Base-by-base conservation (phyloP, 164 flowering plant genomes). In the Santalum album region DNA sequence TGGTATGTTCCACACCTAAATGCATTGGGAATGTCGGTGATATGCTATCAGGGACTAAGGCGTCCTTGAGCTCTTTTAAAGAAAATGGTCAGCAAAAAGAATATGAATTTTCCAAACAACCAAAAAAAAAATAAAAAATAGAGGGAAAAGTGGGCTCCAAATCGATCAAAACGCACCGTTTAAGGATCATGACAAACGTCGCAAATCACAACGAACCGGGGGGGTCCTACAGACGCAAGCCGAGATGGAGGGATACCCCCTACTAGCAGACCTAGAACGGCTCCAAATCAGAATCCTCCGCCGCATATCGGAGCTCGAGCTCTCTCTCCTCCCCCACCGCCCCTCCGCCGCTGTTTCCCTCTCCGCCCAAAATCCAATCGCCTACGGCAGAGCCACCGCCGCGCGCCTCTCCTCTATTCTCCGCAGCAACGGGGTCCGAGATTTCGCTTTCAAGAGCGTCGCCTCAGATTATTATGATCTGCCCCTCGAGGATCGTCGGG, bases 381-480 rank as follows among this genome's bases (percentile, higher is more conserved):
- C n/a, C 36, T 14, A 21, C 59, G 21, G 26, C 53, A 55, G 47
- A 56, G 60, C 12, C 51, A 29, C 49, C 65, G 57, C 56, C 75
- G 64, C 78, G 15, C 86, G 90, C 39, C 96, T 94, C 70, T 81
- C 87, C 40, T 57, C 65, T 49, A 75, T 94, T 54, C 87, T 94
- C 49, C 57, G 70, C 26, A 36, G 76, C 47, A 73, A 65, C 48
- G 88, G 77, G 43, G 92, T 84, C 43, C 46, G 20, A 15, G 79
- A 85, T 57, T 94, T 94, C 76, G 29, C 29, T 7, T 90, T 94
- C 89, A 87, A 78, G 69, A 71, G 71, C 49, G 97, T 82, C 12
- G 83, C 92, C 12, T 57, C 69, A 18, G 88, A 90, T 63, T 94
- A 87, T 78, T 90, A 94, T 75, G 95, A 90, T 25, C 68, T 69